A percentile compares a stretch with the other conserved stretches of the same genome.
phyloP scores from a whole-genome alignment of 2,329 filamentous ascomycete species.

The Dothistroma septosporum region DNA sequence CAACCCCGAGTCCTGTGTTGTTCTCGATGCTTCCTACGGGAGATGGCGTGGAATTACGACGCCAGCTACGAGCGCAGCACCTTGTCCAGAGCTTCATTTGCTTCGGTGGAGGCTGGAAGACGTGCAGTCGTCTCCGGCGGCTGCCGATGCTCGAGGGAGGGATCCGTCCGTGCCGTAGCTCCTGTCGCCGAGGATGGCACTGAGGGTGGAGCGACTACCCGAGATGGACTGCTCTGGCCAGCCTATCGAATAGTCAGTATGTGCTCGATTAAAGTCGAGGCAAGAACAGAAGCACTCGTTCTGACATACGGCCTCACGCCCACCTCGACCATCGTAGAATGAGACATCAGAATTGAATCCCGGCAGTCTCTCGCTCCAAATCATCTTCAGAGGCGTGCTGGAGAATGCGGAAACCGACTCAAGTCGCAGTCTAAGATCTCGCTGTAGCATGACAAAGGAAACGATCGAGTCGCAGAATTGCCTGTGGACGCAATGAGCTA shows the following conservation, averaged over 20 bases:
- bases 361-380: not conserved
- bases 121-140: too few relatives aligned
- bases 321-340: not conserved
- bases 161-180: not conserved
- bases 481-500: not conserved
- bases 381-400: not conserved
- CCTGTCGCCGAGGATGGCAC: not conserved
- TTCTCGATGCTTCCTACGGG: not conserved
- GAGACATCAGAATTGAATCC: not conserved
- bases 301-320: not conserved
- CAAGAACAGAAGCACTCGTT: not conserved
- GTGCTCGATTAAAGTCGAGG: not conserved
- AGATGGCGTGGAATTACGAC: not conserved
- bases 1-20: not conserved
- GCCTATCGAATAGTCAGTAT: not conserved
- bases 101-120: not conserved
- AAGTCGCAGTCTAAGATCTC: not conserved
- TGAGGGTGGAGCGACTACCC: not conserved
- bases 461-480: conserved; percentile 4
- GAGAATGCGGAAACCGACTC: not conserved
- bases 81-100: not conserved
- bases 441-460: conserved; percentile 1
- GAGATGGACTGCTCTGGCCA: not conserved
- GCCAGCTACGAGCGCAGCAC: not conserved
- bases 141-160: not conserved